Evolutionary conservation across 2,329 filamentous ascomycete species (phyloP).

Genomic region (Scytalidium lignicola): DNA sequence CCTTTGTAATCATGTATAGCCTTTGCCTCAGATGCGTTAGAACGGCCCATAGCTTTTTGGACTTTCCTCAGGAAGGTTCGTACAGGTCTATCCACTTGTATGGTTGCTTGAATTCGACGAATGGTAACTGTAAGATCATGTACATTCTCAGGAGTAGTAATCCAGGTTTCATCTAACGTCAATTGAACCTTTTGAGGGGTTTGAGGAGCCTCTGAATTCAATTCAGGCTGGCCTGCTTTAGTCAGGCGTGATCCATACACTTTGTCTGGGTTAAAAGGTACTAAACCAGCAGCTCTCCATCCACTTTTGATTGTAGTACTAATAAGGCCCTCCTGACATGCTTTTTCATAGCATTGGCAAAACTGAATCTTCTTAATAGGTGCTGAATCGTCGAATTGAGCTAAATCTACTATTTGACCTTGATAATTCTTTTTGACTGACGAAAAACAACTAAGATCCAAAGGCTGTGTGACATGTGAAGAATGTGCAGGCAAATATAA

Average conservation of each 20-base stretch:
- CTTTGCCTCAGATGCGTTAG: too few species aligned
- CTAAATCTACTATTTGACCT: neutral
- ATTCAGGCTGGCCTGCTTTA: too few species aligned
- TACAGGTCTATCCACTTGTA: too few species aligned
- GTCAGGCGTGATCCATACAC: constrained; percentile 7
- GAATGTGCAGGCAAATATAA: constrained; percentile 29
- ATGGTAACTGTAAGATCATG: too few species aligned
- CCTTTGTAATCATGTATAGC: too few species aligned
- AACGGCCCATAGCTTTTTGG: too few species aligned
- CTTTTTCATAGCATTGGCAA: neutral
- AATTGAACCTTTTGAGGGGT: too few species aligned
- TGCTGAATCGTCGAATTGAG: neutral
- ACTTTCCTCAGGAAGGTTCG: too few species aligned
- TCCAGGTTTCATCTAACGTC: too few species aligned
- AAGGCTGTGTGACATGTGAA: constrained; percentile 31
- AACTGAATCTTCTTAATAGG: neutral
- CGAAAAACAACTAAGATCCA: constrained; percentile 29
- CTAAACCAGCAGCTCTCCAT: constrained; percentile 25
- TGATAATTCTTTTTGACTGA: constrained; percentile 18
- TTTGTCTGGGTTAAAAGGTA: constrained; percentile 24
- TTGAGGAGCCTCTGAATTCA: too few species aligned
- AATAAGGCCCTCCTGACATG: neutral
- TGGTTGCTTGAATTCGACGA: too few species aligned
- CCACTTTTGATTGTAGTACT: constrained; percentile 16
- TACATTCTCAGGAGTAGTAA: too few species aligned